These are phyloP conservation scores for Corchorus olitorius DNA, from an alignment of 345 rosid genomes.

Conservation along the genomic window DNA sequence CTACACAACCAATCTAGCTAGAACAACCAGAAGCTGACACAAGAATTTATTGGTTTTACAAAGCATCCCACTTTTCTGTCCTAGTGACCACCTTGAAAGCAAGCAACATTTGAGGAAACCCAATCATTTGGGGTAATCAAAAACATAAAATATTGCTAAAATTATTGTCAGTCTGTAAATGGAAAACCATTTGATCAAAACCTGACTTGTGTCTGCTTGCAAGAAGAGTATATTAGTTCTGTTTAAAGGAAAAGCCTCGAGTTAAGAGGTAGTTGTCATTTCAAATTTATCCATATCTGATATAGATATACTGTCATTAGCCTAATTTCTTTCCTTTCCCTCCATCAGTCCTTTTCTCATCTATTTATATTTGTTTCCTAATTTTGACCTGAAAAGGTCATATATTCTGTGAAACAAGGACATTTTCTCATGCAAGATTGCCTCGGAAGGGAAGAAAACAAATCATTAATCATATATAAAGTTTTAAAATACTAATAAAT, in stretches of 20 bases:
- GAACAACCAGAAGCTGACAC: constrained; percentile 13
- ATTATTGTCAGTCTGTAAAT: neutral
- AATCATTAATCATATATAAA: constrained; percentile 6
- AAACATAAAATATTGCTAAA: too few species aligned
- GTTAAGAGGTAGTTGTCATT: constrained; percentile 11
- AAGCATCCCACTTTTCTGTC: neutral
- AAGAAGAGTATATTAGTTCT: neutral
- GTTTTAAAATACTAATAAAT: neutral
- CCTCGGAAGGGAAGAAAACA: neutral
- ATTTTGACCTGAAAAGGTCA: neutral
- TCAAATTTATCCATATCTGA: constrained; percentile 8
- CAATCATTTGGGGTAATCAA: neutral
- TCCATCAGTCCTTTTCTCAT: neutral
- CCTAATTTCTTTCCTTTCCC: neutral
- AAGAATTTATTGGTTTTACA: neutral
- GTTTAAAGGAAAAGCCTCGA: constrained; percentile 6
- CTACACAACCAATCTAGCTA: constrained; percentile 7
- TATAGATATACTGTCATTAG: neutral
- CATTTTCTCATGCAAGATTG: neutral
- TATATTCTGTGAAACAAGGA: neutral
- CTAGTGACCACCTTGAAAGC: neutral
- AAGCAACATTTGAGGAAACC: neutral
- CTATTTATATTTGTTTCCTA: neutral
- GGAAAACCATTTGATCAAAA: neutral
- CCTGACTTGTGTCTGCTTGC: neutral